These are phyloP conservation scores for Candida silvicultrix DNA, from an alignment of 805 yeast genomes.

Conservation along the genomic window DNA sequence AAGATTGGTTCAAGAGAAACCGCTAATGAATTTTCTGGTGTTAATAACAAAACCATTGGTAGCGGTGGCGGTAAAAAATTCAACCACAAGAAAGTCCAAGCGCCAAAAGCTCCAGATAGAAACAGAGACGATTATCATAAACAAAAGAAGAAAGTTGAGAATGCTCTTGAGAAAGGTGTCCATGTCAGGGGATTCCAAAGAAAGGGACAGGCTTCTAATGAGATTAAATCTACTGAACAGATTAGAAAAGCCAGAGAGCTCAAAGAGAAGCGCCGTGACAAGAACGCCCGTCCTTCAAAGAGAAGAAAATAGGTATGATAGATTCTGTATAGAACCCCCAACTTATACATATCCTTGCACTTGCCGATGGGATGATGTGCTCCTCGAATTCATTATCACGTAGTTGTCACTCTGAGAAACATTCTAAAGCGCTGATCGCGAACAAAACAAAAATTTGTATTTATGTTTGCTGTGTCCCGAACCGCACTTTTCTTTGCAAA, in stretches of 20 bases:
- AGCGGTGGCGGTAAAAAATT: slow-evolving; percentile 41
- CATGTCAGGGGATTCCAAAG: slow-evolving; percentile 53
- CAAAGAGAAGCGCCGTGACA: slow-evolving; percentile 69
- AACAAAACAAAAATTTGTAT: no score
- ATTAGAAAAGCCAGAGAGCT: slow-evolving; percentile 70
- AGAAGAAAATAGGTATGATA: slow-evolving; percentile 13
- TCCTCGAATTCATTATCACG: no score
- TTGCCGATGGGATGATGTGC: no score
- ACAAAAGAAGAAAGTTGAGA: slow-evolving; percentile 76
- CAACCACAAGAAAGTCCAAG: slow-evolving; percentile 66
- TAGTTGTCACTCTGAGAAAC: no score
- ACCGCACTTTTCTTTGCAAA: no score
- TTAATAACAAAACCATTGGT: slow-evolving; percentile 24
- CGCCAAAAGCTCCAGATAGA: slow-evolving; percentile 91
- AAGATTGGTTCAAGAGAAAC: slow-evolving; percentile 51
- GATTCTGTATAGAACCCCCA: no score
- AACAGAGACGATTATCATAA: slow-evolving; percentile 78
- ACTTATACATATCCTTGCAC: no score
- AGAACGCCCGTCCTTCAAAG: slow-evolving; percentile 75
- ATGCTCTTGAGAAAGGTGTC: slow-evolving; percentile 72
- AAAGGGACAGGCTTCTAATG: slow-evolving; percentile 32
- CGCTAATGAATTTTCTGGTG: slow-evolving; percentile 22
- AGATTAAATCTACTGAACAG: slow-evolving; percentile 62
- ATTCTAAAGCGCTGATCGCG: no score
- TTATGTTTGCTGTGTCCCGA: no score